Conservation (phyloP, 2,329 filamentous ascomycete species). For the Aspergillus sp. region DNA sequence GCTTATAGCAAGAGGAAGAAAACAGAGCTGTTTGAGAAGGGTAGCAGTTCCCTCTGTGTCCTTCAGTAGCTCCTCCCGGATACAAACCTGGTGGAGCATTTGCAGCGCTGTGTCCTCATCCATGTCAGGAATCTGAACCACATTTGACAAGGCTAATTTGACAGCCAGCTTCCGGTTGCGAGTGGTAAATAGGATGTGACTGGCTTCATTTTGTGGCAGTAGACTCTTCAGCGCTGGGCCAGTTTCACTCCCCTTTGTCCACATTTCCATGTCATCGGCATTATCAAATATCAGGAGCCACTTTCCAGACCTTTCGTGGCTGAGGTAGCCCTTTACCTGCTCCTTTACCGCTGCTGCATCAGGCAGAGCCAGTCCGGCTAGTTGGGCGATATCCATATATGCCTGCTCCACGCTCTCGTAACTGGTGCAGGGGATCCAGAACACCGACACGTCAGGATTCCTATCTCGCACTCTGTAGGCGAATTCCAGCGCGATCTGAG, state of each 20-base stretch:
- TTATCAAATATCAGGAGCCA: slow-evolving; percentile 27
- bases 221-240: neutral
- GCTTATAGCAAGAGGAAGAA: slow-evolving; percentile 26
- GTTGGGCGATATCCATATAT: slow-evolving; percentile 8
- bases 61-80: slow-evolving; percentile 3
- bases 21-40: slow-evolving; percentile 21
- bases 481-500: neutral
- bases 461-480: slow-evolving; percentile 12
- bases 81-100: neutral
- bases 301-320: neutral
- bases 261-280: slow-evolving; percentile 20
- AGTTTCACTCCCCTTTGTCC: neutral
- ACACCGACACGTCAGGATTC: slow-evolving; percentile 18
- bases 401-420: slow-evolving; percentile 14
- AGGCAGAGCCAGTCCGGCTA: neutral
- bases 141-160: slow-evolving; percentile 12
- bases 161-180: slow-evolving; percentile 19
- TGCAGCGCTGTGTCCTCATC: neutral
- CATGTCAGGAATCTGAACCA: neutral
- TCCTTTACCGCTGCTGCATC: slow-evolving; percentile 4
- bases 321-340: slow-evolving; percentile 11
- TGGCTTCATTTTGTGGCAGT: slow-evolving; percentile 20
- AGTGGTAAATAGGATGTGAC: slow-evolving; percentile 27
- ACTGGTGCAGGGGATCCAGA: slow-evolving; percentile 29
- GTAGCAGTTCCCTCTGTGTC: neutral